These are phyloP conservation scores for Boletus rufocinnamomeus DNA, from an alignment of 768 basidiomycete genomes.

Conservation along the genomic window DNA sequence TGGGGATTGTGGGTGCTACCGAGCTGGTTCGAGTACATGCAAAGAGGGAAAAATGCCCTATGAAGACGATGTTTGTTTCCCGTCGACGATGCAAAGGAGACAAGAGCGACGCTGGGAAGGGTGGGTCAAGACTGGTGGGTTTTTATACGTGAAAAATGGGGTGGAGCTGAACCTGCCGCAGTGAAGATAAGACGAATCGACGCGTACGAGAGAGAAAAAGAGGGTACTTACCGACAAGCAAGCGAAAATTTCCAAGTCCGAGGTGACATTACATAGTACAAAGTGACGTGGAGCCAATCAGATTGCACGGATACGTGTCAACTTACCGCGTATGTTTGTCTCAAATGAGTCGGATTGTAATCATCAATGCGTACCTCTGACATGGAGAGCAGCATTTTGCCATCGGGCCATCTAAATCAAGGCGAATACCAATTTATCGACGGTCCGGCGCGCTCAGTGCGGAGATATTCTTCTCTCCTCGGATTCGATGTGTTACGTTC, in stretches of 20 bases:
- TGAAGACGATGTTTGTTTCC: constrained; percentile 11
- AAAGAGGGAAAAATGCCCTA: constrained; percentile 46
- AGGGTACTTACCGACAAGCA: constrained; percentile 12
- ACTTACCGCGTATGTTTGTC: not conserved
- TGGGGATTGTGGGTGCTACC: constrained; percentile 86
- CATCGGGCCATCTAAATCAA: not conserved
- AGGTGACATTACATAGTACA: constrained; percentile 8
- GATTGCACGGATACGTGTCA: not conserved
- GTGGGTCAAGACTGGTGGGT: not conserved
- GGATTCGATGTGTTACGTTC: not conserved
- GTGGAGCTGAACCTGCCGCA: not conserved
- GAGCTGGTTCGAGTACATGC: constrained; percentile 97
- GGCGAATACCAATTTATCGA: not conserved
- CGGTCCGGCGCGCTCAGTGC: not conserved
- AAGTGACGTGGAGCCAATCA: constrained; percentile 19
- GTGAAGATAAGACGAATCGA: not conserved
- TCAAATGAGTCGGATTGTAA: not conserved
- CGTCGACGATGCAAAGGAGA: not conserved
- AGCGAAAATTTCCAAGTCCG: constrained; percentile 21
- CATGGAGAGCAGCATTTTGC: not conserved
- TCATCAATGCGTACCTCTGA: not conserved
- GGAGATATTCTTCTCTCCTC: not conserved
- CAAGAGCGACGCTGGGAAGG: not conserved
- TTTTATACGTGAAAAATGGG: constrained; percentile 36
- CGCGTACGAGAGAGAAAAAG: constrained; percentile 17